phyloP scores from a whole-genome alignment of 164 flowering plant genomes.

The Stephania cephalantha region DNA sequence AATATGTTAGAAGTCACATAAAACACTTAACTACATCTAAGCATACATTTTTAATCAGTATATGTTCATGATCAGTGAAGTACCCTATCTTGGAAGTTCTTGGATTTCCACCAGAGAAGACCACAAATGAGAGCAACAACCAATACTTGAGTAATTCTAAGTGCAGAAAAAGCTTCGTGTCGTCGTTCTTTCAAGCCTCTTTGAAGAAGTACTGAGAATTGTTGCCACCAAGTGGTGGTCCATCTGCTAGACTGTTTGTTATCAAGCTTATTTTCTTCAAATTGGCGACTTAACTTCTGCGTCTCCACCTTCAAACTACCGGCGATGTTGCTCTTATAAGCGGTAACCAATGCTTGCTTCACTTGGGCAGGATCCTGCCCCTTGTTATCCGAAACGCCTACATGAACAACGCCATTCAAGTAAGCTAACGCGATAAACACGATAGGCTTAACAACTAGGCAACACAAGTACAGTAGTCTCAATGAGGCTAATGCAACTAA shows the following conservation, averaged over 20 bases:
- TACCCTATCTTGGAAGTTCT: slow-evolving; percentile 59
- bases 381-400: slow-evolving; percentile 29
- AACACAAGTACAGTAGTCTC: too few species aligned
- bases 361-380: slow-evolving; percentile 15
- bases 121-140: slow-evolving; percentile 38
- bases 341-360: slow-evolving; percentile 21
- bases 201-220: slow-evolving; percentile 41
- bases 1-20: too few species aligned
- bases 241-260: slow-evolving; percentile 29
- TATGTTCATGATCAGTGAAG: neutral
- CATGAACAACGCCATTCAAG: neutral
- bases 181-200: slow-evolving; percentile 54
- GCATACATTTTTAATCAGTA: too few species aligned
- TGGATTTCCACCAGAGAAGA: slow-evolving; percentile 56
- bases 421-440: too few species aligned
- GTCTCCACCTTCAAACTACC: slow-evolving; percentile 20
- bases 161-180: slow-evolving; percentile 40
- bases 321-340: slow-evolving; percentile 30
- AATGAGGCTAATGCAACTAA: too few species aligned
- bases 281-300: neutral
- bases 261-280: neutral
- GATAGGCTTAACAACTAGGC: too few species aligned
- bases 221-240: slow-evolving; percentile 64
- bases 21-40: too few species aligned
- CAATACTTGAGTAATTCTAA: slow-evolving; percentile 38